A percentile compares a stretch with the other conserved stretches of the same genome.
Conservation (phyloP, 2,329 filamentous ascomycete genomes). For the Stromatinia cepivora region DNA sequence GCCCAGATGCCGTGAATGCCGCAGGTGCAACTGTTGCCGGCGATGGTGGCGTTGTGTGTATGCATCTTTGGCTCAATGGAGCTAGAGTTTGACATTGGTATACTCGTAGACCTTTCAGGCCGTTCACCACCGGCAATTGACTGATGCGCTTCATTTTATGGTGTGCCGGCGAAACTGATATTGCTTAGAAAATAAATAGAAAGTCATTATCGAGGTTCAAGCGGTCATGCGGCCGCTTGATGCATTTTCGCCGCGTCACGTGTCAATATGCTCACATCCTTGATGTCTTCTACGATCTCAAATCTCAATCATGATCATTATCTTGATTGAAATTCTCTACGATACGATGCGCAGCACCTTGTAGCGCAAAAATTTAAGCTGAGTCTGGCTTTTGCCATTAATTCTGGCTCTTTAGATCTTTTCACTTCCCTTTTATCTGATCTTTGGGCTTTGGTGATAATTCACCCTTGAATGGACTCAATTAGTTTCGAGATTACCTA, state of each 20-base stretch:
- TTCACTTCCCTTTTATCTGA: not conserved
- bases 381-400: not conserved
- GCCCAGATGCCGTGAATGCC: constrained; percentile 57
- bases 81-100: constrained; percentile 11
- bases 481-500: not conserved
- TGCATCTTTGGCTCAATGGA: constrained; percentile 28
- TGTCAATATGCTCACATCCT: not conserved
- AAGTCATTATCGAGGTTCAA: constrained; percentile 7
- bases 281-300: not conserved
- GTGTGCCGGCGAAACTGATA: constrained; percentile 25
- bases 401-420: not conserved
- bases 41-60: constrained; percentile 35
- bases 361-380: not conserved
- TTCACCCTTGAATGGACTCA: not conserved
- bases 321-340: not conserved
- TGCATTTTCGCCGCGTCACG: not conserved
- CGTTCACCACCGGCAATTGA: constrained; percentile 29
- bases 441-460: not conserved
- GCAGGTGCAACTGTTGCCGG: constrained; percentile 36
- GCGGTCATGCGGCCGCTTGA: constrained; percentile 2
- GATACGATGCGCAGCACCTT: not conserved
- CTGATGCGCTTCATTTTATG: constrained; percentile 38
- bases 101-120: constrained; percentile 24
- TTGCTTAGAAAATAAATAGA: constrained; percentile 12
- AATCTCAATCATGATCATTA: not conserved